These are phyloP conservation scores for Halophytophthora batemanensis DNA, from an alignment of 352 stramenopile genomes.

Conservation along the genomic window DNA sequence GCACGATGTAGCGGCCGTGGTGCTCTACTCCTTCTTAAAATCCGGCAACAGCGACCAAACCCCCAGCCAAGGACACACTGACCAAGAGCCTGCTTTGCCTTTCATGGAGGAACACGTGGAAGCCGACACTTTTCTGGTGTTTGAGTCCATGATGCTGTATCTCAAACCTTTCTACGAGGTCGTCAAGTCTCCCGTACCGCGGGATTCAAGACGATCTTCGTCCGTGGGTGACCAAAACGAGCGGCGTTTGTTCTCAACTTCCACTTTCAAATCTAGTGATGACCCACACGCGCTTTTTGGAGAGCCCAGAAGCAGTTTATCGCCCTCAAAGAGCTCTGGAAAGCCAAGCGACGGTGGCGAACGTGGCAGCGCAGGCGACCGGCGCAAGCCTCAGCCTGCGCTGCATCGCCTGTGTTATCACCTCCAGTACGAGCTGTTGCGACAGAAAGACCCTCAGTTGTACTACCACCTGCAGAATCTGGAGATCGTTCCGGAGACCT, in stretches of 20 bases:
- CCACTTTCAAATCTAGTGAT: conserved; percentile 14
- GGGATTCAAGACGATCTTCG: conserved; percentile 2
- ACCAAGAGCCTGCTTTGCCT: conserved; percentile 21
- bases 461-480: conserved; percentile 80
- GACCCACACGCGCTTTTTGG: conserved; percentile 28
- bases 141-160: conserved; percentile 76
- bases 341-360: too few relatives aligned
- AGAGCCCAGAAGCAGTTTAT: conserved; percentile 15
- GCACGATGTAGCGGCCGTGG: conserved; percentile 77
- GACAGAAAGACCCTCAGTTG: conserved; percentile 77
- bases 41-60: conserved; percentile 1
- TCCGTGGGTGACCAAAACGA: neutral
- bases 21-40: conserved; percentile 67
- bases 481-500: conserved; percentile 77
- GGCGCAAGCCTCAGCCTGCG: conserved; percentile 21
- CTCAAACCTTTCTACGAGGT: conserved; percentile 79
- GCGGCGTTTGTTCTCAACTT: conserved; percentile 20
- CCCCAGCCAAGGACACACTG: conserved; percentile 6
- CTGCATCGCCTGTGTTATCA: conserved; percentile 67
- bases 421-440: conserved; percentile 73
- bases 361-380: too few relatives aligned
- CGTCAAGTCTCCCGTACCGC: conserved; percentile 30
- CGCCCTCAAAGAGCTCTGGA: neutral
- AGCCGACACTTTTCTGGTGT: conserved; percentile 68
- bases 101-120: conserved; percentile 27